Evolutionary conservation across 2,329 filamentous ascomycete species (phyloP).

Genomic region (Epichloe sibirici): DNA sequence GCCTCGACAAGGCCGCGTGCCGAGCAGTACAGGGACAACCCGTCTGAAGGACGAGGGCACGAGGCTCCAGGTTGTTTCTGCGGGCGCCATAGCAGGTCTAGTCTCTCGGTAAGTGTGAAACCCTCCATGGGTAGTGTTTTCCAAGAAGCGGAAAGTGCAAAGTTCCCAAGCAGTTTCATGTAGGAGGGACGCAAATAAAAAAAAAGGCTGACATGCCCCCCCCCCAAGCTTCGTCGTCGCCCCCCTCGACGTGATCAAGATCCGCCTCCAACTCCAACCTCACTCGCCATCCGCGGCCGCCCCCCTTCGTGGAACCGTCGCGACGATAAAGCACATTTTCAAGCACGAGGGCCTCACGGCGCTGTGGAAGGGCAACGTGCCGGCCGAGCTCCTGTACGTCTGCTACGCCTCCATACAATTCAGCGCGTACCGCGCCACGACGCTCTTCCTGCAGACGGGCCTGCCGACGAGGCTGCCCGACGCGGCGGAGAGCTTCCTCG

Average conservation of each 20-base stretch:
- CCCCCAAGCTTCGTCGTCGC: slow-evolving; percentile 70
- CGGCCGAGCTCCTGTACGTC: slow-evolving; percentile 88
- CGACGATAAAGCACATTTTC: slow-evolving; percentile 66
- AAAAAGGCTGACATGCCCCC: background rate
- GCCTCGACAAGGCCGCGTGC: slow-evolving; percentile 19
- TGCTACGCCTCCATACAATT: slow-evolving; percentile 86
- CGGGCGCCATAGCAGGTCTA: slow-evolving; percentile 60
- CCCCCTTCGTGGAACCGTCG: slow-evolving; percentile 62
- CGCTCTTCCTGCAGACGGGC: slow-evolving; percentile 49
- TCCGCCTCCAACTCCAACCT: slow-evolving; percentile 86
- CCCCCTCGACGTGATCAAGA: slow-evolving; percentile 95
- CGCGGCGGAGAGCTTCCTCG: slow-evolving; percentile 65
- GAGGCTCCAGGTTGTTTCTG: slow-evolving; percentile 41
- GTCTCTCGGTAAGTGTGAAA: slow-evolving; percentile 61
- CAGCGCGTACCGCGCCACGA: slow-evolving; percentile 68
- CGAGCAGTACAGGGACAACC: slow-evolving; percentile 16
- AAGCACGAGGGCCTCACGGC: slow-evolving; percentile 70
- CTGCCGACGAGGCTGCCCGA: slow-evolving; percentile 40
- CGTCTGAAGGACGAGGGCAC: slow-evolving; percentile 52
- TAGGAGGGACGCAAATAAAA: background rate
- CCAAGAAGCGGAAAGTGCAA: too few species aligned
- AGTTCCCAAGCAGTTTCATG: too few species aligned
- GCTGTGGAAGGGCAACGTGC: slow-evolving; percentile 96
- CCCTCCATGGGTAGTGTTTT: background rate
- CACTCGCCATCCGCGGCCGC: slow-evolving; percentile 58